phyloP scores from a whole-genome alignment of 2,329 filamentous ascomycete genomes.

The Trichoderma sp. region DNA sequence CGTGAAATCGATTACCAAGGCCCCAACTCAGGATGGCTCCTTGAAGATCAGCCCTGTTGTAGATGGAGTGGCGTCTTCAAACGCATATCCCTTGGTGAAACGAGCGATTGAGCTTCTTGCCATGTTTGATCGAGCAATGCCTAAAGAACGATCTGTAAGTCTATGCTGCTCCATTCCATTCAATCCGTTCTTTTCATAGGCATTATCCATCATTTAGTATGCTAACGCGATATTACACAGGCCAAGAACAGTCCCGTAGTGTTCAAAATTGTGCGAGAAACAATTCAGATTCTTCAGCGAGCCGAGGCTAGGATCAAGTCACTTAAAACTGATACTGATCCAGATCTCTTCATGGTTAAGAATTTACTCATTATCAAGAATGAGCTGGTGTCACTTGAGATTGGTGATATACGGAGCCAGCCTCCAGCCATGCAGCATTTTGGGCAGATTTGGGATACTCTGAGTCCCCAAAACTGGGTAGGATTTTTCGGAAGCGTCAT shows the following conservation, averaged over 20 bases:
- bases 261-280: conserved; percentile 81
- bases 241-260: conserved; percentile 56
- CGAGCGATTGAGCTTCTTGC: conserved; percentile 59
- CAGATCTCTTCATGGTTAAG: conserved; percentile 89
- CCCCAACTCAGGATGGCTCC: conserved; percentile 47
- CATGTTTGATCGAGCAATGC: conserved; percentile 66
- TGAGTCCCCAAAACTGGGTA: conserved; percentile 59
- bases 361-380: conserved; percentile 95
- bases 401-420: conserved; percentile 66
- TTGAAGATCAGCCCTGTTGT: conserved; percentile 54
- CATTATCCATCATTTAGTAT: neutral
- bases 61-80: conserved; percentile 54
- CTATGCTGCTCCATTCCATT: no score
- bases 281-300: conserved; percentile 77
- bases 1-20: conserved; percentile 55
- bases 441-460: conserved; percentile 64
- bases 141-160: conserved; percentile 63
- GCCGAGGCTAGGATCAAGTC: conserved; percentile 72
- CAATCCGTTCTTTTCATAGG: neutral
- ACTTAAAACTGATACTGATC: conserved; percentile 63
- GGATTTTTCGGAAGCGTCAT: conserved; percentile 61
- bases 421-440: conserved; percentile 59
- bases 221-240: conserved; percentile 31
- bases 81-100: conserved; percentile 60
- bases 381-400: conserved; percentile 93